phyloP scores from a whole-genome alignment of 2,329 filamentous ascomycete species.

The Xylaria sp. region DNA sequence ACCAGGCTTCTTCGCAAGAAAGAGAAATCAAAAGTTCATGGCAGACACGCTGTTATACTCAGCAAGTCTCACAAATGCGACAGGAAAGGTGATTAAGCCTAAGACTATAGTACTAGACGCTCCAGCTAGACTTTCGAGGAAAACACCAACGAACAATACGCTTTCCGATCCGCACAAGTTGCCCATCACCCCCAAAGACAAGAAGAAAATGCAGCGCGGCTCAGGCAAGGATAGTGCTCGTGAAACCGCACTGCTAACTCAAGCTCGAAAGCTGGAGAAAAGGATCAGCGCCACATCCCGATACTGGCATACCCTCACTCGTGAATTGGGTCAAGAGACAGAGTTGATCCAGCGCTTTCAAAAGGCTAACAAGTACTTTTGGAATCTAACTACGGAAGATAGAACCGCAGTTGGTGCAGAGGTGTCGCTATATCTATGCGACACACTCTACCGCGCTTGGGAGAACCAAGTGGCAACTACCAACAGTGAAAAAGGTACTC shows the following conservation, averaged over 20 bases:
- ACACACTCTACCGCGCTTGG: slow-evolving; percentile 46
- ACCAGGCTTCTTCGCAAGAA: slow-evolving; percentile 51
- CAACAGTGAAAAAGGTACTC: slow-evolving; percentile 32
- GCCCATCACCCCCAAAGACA: not conserved
- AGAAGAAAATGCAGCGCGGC: slow-evolving; percentile 20
- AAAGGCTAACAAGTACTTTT: slow-evolving; percentile 61
- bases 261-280: slow-evolving; percentile 50
- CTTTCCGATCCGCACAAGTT: slow-evolving; percentile 28
- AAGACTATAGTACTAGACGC: slow-evolving; percentile 71
- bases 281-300: slow-evolving; percentile 50
- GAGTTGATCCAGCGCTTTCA: slow-evolving; percentile 59
- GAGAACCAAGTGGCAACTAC: slow-evolving; percentile 7
- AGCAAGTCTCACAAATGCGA: slow-evolving; percentile 73
- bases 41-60: slow-evolving; percentile 75
- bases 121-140: slow-evolving; percentile 19
- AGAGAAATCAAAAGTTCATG: slow-evolving; percentile 72
- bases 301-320: slow-evolving; percentile 59
- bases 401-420: slow-evolving; percentile 49
- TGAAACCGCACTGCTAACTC: slow-evolving; percentile 50
- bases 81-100: slow-evolving; percentile 71
- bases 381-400: slow-evolving; percentile 53
- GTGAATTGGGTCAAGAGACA: slow-evolving; percentile 59
- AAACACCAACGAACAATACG: not conserved
- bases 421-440: slow-evolving; percentile 52
- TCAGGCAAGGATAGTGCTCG: slow-evolving; percentile 54